A percentile compares a stretch with the other conserved stretches of the same genome.
Evolutionary conservation across 306 rosid species (phyloP).

Genomic region (peach (Prunus persica)): DNA sequence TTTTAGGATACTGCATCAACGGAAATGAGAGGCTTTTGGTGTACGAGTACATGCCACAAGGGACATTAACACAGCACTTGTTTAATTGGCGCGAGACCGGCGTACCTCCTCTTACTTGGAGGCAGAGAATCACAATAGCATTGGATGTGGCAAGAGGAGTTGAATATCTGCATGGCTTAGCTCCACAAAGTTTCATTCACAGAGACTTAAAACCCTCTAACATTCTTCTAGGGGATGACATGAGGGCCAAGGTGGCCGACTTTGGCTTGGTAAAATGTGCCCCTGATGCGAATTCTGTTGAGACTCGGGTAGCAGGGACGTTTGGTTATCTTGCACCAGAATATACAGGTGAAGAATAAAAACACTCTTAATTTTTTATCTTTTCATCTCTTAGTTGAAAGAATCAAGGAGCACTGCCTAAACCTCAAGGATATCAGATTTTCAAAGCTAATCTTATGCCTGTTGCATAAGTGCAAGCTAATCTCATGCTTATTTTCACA

Average conservation of each 20-base stretch:
- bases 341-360: conserved; percentile 65
- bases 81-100: conserved; percentile 61
- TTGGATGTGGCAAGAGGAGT: conserved; percentile 93
- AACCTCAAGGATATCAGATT: not conserved
- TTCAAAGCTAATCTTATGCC: not conserved
- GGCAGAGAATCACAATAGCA: conserved; percentile 71
- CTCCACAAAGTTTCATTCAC: conserved; percentile 88
- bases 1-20: conserved; percentile 72
- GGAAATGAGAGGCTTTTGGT: conserved; percentile 88
- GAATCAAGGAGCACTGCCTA: not conserved
- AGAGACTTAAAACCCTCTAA: conserved; percentile 91
- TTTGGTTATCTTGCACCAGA: conserved; percentile 96
- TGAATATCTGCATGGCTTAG: conserved; percentile 83
- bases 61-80: conserved; percentile 75
- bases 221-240: conserved; percentile 76
- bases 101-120: conserved; percentile 67
- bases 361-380: conserved; percentile 6
- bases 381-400: not conserved
- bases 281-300: conserved; percentile 83
- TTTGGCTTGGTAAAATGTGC: conserved; percentile 79
- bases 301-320: conserved; percentile 89
- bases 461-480: not conserved
- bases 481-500: not conserved
- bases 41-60: conserved; percentile 89
- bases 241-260: conserved; percentile 96